Evolutionary conservation across 73 alveolate species (phyloP), one percentile per base, ranked within the genome.

Genomic region (Durusdinium trenchii): DNA sequence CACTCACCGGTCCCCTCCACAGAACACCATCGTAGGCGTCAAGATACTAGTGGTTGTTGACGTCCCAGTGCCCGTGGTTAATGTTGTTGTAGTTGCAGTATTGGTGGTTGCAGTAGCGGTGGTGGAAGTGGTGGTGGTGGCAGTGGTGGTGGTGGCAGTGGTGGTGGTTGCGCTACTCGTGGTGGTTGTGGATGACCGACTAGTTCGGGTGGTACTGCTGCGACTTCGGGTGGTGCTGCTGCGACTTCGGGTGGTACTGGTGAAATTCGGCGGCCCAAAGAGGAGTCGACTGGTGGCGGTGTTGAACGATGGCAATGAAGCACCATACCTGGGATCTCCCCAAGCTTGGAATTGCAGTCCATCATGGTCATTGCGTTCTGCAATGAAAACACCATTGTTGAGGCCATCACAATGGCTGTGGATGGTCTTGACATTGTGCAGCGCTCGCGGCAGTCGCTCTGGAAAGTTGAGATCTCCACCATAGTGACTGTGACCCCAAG

Each of bases 311-410:
- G n/a, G n/a, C n/a, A n/a, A n/a, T n/a, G 50, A 48, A 2, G 71
- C 91, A 14, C 71, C 91, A 45, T 81, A 81, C 12, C 71, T 64
- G 35, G 91, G 71, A 81, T 48, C 91, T 28, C 91, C 91, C 91
- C 91, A 81, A 47, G 91, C 91, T 10, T 81, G 71, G 1, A 81
- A 67, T 32, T n/a, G 42, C 12, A 3, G n/a, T 6, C 91, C 71
- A 20, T 5, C 12, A 78, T 43, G 64, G 20, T 23, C 89, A 2
- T 20, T 6, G 42, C 40, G 18, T 76, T 76, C 91, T 12, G 91
- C 91, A 47, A 81, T 47, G 91, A 81, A 81, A 30, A 81, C 91
- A 48, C 91, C 91, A 81, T 78, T 78, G 30, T 30, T 78, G 61
- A 48, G 50, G 36, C 91, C 91, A 6, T 81, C 91, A 35, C 36